Evolutionary conservation across 306 rosid species (phyloP), one percentile per base, ranked within the genome.

Genomic region (Vachellia collinsii): DNA sequence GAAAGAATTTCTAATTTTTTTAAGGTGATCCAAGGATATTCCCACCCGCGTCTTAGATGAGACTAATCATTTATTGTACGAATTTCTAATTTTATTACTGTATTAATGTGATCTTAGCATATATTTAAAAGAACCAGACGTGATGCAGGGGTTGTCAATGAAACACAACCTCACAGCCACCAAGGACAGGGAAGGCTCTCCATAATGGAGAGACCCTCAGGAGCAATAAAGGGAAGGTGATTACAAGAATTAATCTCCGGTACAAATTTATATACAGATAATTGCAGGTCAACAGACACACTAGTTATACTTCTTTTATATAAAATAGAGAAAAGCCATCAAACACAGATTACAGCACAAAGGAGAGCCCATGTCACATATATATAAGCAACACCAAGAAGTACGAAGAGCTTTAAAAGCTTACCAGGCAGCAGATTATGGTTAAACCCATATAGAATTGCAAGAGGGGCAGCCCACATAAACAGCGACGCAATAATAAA

Each of bases 401-500:
- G 61, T 29, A 8, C 53, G 2, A 51, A 58, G 69, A 20, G 7
- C 23, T 38, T 3, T 11, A 63, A 77, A 66, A 63, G 48, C 87
- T 81, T 89, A 91, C 97, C 98, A 22, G 98, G 97, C 84, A 92
- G 82, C 62, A 86, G 78, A 81, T 91, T 88, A 72, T 92, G 81
- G 88, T 92, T 92, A 76, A 92, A 92, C 34, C 86, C 94, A 81
- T 88, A 83, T 70, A 94, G 83, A 63, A 92, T 84, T 41, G 94
- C 92, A 71, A 90, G 74, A n/a, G 97, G 98, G 65, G 78, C 79
- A 10, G 86, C 83, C 94, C 92, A 93, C 94, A 92, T 92, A 74
- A 94, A 81, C 81, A 92, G 6, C 8, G 98, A 94, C 0, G 97
- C 90, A 76, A 85, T 67, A 73, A 92, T 76, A 83, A 94, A 94